phyloP scores from a whole-genome alignment of 257 asterid genomes.

The Buddleja alternifolia region DNA sequence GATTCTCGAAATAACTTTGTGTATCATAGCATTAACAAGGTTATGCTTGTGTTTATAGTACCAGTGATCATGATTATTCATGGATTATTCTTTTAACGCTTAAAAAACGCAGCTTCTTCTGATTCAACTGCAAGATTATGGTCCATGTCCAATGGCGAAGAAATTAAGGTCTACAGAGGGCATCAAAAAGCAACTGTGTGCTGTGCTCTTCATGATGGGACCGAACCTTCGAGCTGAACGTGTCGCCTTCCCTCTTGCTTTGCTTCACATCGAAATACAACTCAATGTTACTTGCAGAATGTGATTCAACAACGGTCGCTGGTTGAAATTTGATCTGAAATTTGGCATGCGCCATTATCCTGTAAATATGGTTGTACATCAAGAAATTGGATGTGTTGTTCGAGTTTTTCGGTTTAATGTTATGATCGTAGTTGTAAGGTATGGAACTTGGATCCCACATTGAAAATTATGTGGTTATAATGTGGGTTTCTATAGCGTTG shows the following conservation, averaged over 20 bases:
- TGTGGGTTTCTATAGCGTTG: too few species aligned
- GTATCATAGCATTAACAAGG: not conserved
- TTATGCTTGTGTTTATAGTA: not conserved
- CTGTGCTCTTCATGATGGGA: slow-evolving; percentile 96
- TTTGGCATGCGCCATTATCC: not conserved
- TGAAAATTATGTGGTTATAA: too few species aligned
- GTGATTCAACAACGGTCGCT: not conserved
- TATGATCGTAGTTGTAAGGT: too few species aligned
- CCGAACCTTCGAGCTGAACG: slow-evolving; percentile 55
- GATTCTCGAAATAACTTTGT: not conserved
- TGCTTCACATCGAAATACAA: not conserved
- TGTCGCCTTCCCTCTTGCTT: not conserved
- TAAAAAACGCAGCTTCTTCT: slow-evolving; percentile 75
- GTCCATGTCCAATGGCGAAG: slow-evolving; percentile 82
- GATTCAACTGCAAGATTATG: slow-evolving; percentile 91
- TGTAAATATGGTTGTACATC: slow-evolving; percentile 4
- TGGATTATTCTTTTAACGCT: not conserved
- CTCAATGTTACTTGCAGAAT: not conserved
- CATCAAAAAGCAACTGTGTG: slow-evolving; percentile 95
- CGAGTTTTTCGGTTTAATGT: not conserved
- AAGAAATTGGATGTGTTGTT: not conserved
- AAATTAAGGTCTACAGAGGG: slow-evolving; percentile 81
- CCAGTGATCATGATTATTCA: not conserved
- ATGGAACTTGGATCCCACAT: too few species aligned
- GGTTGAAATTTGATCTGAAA: not conserved